A percentile compares a stretch with the other conserved stretches of the same genome.
Evolutionary conservation across 306 rosid genomes (phyloP).

Genomic region (Lathyrus tuberosus): DNA sequence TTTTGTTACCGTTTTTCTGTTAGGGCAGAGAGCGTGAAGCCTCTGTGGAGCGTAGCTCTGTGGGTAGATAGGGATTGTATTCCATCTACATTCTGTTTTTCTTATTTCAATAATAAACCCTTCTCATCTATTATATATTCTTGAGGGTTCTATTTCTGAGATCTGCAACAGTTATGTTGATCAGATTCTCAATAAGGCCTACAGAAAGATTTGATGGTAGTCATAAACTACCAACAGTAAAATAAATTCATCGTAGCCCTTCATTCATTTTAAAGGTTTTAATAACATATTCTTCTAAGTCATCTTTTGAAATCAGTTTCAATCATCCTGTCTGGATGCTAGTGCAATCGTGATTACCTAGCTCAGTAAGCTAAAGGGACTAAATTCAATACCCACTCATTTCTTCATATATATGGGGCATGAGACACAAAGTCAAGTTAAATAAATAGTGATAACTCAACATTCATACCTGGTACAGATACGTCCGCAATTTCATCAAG

Average conservation of each 20-base stretch:
- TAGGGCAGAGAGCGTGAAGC: too few species aligned
- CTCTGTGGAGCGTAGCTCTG: too few species aligned
- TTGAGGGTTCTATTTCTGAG: too few species aligned
- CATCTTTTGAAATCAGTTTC: background rate
- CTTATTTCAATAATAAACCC: too few species aligned
- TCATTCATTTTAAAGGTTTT: slow-evolving; percentile 6
- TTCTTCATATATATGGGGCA: slow-evolving; percentile 13
- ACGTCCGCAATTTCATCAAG: slow-evolving; percentile 94
- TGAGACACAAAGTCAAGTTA: slow-evolving; percentile 30
- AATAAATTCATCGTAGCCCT: slow-evolving; percentile 21
- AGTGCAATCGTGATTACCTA: background rate
- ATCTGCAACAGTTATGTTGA: too few species aligned
- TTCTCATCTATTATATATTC: too few species aligned
- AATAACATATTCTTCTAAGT: slow-evolving; percentile 12
- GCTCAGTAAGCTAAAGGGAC: background rate
- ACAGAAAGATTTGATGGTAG: slow-evolving; percentile 10
- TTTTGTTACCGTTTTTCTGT: too few species aligned
- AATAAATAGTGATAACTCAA: slow-evolving; percentile 27
- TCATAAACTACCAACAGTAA: slow-evolving; percentile 23
- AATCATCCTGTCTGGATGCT: background rate
- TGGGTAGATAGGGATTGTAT: too few species aligned
- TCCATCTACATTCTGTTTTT: too few species aligned
- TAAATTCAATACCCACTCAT: background rate
- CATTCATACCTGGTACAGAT: slow-evolving; percentile 78
- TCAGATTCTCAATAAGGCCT: background rate